These are phyloP conservation scores for Cephalotrichum gorgonifer DNA, from an alignment of 2,329 filamentous ascomycete genomes.

Conservation along the genomic window DNA sequence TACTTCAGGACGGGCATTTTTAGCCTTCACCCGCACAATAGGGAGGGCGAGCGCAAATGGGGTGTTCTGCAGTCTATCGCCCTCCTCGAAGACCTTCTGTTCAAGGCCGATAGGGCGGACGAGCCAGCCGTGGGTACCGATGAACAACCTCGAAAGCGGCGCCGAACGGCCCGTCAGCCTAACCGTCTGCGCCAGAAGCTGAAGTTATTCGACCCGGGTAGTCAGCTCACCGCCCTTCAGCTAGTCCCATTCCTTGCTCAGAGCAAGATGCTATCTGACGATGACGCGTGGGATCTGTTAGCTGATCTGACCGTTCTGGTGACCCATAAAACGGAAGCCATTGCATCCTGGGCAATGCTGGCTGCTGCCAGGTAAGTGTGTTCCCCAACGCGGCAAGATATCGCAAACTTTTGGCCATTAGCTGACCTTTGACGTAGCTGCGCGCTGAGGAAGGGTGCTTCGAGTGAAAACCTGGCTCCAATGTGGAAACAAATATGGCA, in stretches of 20 bases:
- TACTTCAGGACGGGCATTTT: slow-evolving; percentile 40
- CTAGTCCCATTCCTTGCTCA: slow-evolving; percentile 47
- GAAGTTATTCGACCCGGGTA: slow-evolving; percentile 28
- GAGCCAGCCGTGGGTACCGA: slow-evolving; percentile 14
- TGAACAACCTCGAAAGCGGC: slow-evolving; percentile 42
- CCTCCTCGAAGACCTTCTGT: slow-evolving; percentile 38
- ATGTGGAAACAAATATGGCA: slow-evolving; percentile 71
- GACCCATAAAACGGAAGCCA: slow-evolving; percentile 55
- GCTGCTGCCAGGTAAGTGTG: slow-evolving; percentile 59
- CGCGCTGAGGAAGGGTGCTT: slow-evolving; percentile 10
- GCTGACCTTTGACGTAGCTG: slow-evolving; percentile 16
- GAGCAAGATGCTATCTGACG: slow-evolving; percentile 29
- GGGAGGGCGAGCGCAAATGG: slow-evolving; percentile 50
- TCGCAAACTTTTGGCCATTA: not conserved
- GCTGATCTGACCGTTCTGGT: slow-evolving; percentile 47
- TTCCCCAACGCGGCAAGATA: not conserved
- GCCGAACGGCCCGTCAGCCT: slow-evolving; percentile 29
- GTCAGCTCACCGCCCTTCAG: slow-evolving; percentile 43
- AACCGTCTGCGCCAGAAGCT: slow-evolving; percentile 40
- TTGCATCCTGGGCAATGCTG: slow-evolving; percentile 75
- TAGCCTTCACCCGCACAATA: slow-evolving; percentile 40
- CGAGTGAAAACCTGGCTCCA: slow-evolving; percentile 1
- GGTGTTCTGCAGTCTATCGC: slow-evolving; percentile 48
- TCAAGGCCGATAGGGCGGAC: not conserved
- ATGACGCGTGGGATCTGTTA: slow-evolving; percentile 46